phyloP scores from a whole-genome alignment of 345 rosid genomes.

The Populus ilicifolia region DNA sequence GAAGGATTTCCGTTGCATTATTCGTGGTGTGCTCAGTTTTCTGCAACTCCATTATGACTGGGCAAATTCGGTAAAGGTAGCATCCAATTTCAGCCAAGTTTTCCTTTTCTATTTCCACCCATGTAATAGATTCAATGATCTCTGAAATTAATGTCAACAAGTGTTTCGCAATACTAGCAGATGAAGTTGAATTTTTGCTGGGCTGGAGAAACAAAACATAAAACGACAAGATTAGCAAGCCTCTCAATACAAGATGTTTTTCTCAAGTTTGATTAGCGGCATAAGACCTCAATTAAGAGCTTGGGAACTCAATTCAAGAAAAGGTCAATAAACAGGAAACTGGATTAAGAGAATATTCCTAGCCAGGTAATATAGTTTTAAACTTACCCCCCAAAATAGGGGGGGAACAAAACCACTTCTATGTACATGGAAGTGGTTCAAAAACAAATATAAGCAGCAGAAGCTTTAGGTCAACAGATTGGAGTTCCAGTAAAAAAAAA shows the following conservation, averaged over 20 bases:
- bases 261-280: background rate
- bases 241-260: background rate
- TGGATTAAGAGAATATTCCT: background rate
- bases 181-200: slow-evolving; percentile 26
- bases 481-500: background rate
- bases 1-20: slow-evolving; percentile 43
- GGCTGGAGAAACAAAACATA: slow-evolving; percentile 33
- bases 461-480: background rate
- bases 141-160: slow-evolving; percentile 52
- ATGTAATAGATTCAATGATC: slow-evolving; percentile 38
- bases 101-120: slow-evolving; percentile 39
- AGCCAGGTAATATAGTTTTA: background rate
- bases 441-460: background rate
- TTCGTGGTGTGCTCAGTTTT: slow-evolving; percentile 30
- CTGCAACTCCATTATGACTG: slow-evolving; percentile 68
- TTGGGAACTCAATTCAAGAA: background rate
- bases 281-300: background rate
- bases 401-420: background rate
- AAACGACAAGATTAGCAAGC: background rate
- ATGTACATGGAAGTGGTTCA: background rate
- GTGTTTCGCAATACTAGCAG: slow-evolving; percentile 30
- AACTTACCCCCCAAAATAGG: background rate
- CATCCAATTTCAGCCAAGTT: slow-evolving; percentile 49
- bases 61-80: slow-evolving; percentile 61
- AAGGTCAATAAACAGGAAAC: background rate